A percentile compares a stretch with the other conserved stretches of the same genome.
Conservation (phyloP, 208 protist species). For the Naegleria lovaniensis region DNA sequence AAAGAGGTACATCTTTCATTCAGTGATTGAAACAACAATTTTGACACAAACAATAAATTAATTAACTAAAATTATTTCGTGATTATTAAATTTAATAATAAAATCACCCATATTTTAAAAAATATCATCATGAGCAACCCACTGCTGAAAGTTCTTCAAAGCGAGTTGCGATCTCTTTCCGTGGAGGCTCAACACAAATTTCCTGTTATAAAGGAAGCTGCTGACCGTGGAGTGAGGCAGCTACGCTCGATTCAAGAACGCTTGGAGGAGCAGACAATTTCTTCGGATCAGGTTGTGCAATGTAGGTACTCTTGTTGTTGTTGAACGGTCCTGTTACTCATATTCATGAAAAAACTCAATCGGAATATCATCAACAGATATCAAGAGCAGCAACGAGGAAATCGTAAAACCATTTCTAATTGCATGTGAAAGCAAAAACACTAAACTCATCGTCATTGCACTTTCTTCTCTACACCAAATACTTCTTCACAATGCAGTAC, state of each 20-base stretch:
- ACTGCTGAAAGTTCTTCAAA: background rate
- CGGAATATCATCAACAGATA: background rate
- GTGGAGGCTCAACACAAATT: background rate
- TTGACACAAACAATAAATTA: too few relatives aligned
- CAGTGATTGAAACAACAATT: too few relatives aligned
- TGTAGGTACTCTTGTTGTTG: background rate
- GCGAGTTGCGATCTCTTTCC: slow-evolving; percentile 12
- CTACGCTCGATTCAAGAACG: slow-evolving; percentile 3
- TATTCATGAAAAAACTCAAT: too few relatives aligned
- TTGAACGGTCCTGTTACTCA: too few relatives aligned
- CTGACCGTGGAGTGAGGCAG: slow-evolving; percentile 9
- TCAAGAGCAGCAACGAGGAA: background rate
- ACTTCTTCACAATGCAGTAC: background rate
- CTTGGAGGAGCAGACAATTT: background rate
- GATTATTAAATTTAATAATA: too few relatives aligned
- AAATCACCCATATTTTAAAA: too few relatives aligned
- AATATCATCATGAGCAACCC: background rate
- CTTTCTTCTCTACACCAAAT: background rate
- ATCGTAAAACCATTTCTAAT: slow-evolving; percentile 23
- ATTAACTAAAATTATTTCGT: too few relatives aligned
- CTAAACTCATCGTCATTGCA: background rate
- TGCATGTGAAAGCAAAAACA: slow-evolving; percentile 13
- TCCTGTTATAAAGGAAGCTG: background rate
- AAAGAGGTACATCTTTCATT: too few relatives aligned
- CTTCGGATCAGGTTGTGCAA: background rate